A percentile compares a stretch with the other conserved stretches of the same genome.
These are phyloP conservation scores for Daedalea quercina DNA, from an alignment of 768 basidiomycete species.

Conservation along the genomic window DNA sequence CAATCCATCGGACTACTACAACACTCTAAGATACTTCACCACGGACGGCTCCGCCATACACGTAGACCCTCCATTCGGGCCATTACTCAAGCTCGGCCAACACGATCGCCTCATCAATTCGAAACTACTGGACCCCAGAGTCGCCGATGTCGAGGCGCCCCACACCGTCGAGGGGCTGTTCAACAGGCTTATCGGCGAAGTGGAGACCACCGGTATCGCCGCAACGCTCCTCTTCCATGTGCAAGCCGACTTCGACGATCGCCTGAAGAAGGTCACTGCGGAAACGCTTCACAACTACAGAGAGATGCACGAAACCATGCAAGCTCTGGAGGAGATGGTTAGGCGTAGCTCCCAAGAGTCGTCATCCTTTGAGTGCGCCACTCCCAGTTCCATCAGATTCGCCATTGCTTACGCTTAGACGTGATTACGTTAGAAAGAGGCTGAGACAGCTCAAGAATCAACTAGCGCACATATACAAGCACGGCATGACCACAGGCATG, in stretches of 20 bases:
- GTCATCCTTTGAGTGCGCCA: too few species aligned
- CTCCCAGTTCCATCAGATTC: too few species aligned
- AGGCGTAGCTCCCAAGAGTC: too few species aligned
- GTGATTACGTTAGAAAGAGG: background rate
- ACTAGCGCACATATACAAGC: background rate
- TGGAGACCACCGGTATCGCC: conserved; percentile 3
- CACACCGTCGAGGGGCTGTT: conserved; percentile 8
- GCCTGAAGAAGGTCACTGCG: background rate
- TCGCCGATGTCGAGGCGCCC: conserved; percentile 1
- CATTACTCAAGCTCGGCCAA: background rate
- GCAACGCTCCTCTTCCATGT: background rate
- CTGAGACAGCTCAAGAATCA: background rate
- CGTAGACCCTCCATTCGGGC: background rate
- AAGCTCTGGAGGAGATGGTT: background rate
- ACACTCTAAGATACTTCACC: background rate
- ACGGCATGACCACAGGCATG: too few species aligned
- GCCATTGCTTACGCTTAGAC: too few species aligned
- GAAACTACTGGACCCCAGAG: background rate
- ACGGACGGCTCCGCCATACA: background rate
- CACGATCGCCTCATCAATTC: conserved; percentile 7
- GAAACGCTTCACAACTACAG: background rate
- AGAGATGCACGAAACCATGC: background rate
- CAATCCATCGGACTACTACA: background rate
- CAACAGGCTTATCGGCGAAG: conserved; percentile 8
- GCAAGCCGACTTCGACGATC: background rate